Evolutionary conservation across 1,139 yeast species (phyloP), one percentile per base, ranked within the genome.

Genomic region (Pneumocystis jirovecii): DNA sequence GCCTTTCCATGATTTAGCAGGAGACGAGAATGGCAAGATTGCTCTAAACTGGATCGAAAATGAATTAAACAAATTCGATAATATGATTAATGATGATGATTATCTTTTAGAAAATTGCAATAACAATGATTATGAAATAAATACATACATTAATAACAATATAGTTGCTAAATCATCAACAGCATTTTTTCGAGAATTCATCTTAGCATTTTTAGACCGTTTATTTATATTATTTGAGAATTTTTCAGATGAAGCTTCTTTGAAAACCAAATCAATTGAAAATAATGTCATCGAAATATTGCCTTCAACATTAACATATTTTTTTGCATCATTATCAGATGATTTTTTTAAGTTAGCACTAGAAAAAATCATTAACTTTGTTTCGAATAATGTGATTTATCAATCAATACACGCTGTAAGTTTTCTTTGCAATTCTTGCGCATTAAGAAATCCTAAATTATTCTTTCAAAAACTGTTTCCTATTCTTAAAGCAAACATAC

Each of bases 21-120:
- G 70, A 15, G 71, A 68, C 64, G 75, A 80, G 35, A 85, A 83
- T 60, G 76, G 85, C 0, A 73, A 77, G n/a, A 70, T 85, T 7
- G 95, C 96, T 0, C 77, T 86, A 71, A 87, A 87, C 64, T 86
- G 88, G 72, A 84, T 95, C 7, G 80, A 85, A 64, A 81, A 81
- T 57, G 75, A 73, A 15, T 73, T 78, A 39, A 72, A 72, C 2
- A 69, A 69, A 31, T 67, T 78, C n/a, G 76, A 74, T 50, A 74
- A 71, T 34, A 31, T 40, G n/a, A 63, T 60, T 8, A 67, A 64
- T n/a, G 62, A 62, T 37, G 66, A 63, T 1, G 64, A 64, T 21
- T 62, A 63, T 60, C 37, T 50, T 42, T 12, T 62, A 1, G 65
- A 57, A 29, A 34, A 12, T 25, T 45, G 59, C 21, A 64, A 5